Conservation (phyloP, 306 rosid species). For the Prunus salicina region DNA sequence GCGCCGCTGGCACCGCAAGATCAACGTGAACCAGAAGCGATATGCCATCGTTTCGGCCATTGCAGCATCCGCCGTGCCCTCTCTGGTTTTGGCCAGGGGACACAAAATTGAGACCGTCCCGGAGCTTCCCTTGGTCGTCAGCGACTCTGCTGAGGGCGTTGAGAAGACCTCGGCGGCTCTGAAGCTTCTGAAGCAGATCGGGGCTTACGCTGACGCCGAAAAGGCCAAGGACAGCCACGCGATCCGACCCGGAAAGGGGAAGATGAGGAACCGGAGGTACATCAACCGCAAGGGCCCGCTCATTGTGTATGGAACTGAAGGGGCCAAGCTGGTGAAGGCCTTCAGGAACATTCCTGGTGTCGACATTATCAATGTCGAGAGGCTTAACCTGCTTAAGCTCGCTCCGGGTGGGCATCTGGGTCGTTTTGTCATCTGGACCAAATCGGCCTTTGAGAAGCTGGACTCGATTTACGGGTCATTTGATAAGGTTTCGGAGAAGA, state of each 20-base stretch:
- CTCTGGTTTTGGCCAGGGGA: conserved; percentile 70
- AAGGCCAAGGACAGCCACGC: conserved; percentile 71
- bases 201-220: conserved; percentile 65
- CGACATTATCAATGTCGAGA: conserved; percentile 68
- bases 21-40: conserved; percentile 77
- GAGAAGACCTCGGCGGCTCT: conserved; percentile 75
- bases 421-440: conserved; percentile 81
- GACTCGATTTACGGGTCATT: conserved; percentile 83
- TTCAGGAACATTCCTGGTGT: conserved; percentile 76
- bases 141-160: conserved; percentile 67
- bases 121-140: conserved; percentile 66
- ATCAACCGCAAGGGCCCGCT: conserved; percentile 73
- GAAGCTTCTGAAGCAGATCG: conserved; percentile 64
- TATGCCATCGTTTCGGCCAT: conserved; percentile 86
- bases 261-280: conserved; percentile 78
- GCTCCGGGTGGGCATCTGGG: conserved; percentile 94
- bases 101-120: conserved; percentile 73
- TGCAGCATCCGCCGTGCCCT: conserved; percentile 75
- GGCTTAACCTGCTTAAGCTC: conserved; percentile 63
- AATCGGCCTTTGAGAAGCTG: conserved; percentile 80
- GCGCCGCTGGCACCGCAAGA: conserved; percentile 89
- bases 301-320: conserved; percentile 72
- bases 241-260: conserved; percentile 81
- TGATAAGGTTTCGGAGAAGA: conserved; percentile 69
- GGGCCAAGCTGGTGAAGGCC: conserved; percentile 77